These are phyloP conservation scores for Lentinula raphanica DNA, from an alignment of 768 basidiomycete species.

Conservation along the genomic window DNA sequence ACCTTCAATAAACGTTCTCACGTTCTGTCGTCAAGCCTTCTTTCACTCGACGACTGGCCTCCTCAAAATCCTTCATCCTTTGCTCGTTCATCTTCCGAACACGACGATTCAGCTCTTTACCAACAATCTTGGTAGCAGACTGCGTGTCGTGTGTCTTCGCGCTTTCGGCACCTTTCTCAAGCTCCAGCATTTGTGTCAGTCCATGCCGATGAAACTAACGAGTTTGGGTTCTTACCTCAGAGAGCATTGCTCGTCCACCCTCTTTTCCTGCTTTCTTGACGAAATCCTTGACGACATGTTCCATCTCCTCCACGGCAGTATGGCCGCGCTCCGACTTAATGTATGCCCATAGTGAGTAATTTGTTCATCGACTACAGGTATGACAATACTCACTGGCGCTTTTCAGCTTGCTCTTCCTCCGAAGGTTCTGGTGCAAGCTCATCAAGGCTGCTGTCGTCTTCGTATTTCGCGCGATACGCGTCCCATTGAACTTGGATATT, in stretches of 20 bases:
- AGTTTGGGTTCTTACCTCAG: too few relatives aligned
- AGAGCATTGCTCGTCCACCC: conserved; percentile 1
- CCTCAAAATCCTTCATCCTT: not conserved
- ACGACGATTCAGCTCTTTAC: conserved; percentile 16
- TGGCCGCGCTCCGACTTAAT: not conserved
- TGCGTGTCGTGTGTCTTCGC: conserved; percentile 19
- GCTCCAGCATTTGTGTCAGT: too few relatives aligned
- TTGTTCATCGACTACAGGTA: too few relatives aligned
- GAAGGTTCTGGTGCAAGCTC: too few relatives aligned
- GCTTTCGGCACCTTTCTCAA: conserved; percentile 18
- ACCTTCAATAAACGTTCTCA: too few relatives aligned
- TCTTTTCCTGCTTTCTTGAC: not conserved
- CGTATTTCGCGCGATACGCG: too few relatives aligned
- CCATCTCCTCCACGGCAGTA: not conserved
- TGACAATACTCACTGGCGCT: too few relatives aligned
- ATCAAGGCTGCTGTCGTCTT: too few relatives aligned
- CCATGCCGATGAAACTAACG: too few relatives aligned
- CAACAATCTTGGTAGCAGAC: conserved; percentile 13
- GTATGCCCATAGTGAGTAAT: too few relatives aligned
- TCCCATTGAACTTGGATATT: too few relatives aligned
- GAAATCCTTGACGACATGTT: not conserved
- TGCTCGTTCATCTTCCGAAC: not conserved
- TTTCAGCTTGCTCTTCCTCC: too few relatives aligned
- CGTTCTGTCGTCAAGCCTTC: not conserved
- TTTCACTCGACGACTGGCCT: not conserved